Evolutionary conservation across 805 yeast species (phyloP).

Genomic region (Candida maris): DNA sequence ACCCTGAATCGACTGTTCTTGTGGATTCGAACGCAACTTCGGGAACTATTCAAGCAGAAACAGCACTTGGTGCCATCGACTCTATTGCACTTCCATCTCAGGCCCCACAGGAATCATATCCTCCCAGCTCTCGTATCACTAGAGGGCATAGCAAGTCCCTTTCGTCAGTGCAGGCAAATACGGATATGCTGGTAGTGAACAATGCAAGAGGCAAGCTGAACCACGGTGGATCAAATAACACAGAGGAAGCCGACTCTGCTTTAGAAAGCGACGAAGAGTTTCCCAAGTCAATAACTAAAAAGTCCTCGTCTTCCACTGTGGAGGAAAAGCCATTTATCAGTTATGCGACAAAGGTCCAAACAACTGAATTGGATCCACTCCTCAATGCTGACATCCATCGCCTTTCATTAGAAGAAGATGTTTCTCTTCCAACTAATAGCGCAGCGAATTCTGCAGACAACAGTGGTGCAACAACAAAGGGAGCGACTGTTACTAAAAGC

Average conservation of each 20-base stretch:
- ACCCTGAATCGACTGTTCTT: neutral
- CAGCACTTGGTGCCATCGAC: neutral
- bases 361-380: too few species aligned
- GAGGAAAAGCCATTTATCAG: too few species aligned
- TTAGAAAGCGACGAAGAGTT: constrained; percentile 21
- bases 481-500: too few species aligned
- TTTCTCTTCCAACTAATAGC: too few species aligned
- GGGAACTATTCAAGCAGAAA: neutral
- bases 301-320: too few species aligned
- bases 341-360: too few species aligned
- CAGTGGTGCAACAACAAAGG: too few species aligned
- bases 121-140: constrained; percentile 18
- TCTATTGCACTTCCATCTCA: constrained; percentile 5
- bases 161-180: constrained; percentile 43
- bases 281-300: constrained; percentile 8
- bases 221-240: constrained; percentile 8
- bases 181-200: constrained; percentile 35
- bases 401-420: too few species aligned
- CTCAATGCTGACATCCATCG: too few species aligned
- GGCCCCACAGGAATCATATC: constrained; percentile 5
- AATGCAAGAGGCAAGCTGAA: constrained; percentile 10
- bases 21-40: neutral
- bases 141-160: constrained; percentile 40
- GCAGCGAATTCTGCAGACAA: too few species aligned
- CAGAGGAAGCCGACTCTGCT: constrained; percentile 26